A percentile compares a stretch with the other conserved stretches of the same genome.
Conservation (phyloP, 768 basidiomycete genomes). For the Auriscalpium vulgare region DNA sequence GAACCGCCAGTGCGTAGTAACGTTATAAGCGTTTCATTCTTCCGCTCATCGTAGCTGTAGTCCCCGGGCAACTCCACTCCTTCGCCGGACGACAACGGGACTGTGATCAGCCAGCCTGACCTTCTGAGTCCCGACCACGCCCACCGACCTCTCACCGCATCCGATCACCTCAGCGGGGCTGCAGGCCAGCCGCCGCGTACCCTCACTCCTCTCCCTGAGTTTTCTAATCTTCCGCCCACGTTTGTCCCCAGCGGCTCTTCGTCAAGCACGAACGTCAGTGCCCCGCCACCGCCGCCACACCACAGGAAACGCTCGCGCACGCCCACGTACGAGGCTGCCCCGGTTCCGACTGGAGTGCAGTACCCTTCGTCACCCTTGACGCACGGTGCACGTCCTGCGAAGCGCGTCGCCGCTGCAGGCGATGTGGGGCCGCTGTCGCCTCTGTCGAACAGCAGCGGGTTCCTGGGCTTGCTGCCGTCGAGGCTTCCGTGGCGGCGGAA, state of each 20-base stretch:
- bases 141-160: slow-evolving; percentile 9
- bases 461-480: slow-evolving; percentile 1
- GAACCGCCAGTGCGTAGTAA: slow-evolving; percentile 8
- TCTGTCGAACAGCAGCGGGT: neutral
- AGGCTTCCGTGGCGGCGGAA: slow-evolving; percentile 8
- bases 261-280: neutral
- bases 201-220: slow-evolving; percentile 3
- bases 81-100: slow-evolving; percentile 6
- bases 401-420: neutral
- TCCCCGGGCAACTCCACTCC: slow-evolving; percentile 16
- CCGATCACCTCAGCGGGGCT: neutral
- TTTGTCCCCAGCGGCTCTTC: neutral
- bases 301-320: neutral
- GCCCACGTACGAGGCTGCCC: slow-evolving; percentile 8
- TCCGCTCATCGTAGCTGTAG: slow-evolving; percentile 2
- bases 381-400: neutral
- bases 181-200: neutral
- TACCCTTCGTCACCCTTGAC: slow-evolving; percentile 11
- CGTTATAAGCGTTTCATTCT: no score
- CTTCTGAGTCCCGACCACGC: slow-evolving; percentile 24
- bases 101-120: slow-evolving; percentile 14
- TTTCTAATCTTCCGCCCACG: neutral
- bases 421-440: neutral
- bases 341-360: slow-evolving; percentile 4
- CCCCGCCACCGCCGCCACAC: neutral